phyloP scores from a whole-genome alignment of 2,329 filamentous ascomycete genomes.

The Raffaelea albimanens region DNA sequence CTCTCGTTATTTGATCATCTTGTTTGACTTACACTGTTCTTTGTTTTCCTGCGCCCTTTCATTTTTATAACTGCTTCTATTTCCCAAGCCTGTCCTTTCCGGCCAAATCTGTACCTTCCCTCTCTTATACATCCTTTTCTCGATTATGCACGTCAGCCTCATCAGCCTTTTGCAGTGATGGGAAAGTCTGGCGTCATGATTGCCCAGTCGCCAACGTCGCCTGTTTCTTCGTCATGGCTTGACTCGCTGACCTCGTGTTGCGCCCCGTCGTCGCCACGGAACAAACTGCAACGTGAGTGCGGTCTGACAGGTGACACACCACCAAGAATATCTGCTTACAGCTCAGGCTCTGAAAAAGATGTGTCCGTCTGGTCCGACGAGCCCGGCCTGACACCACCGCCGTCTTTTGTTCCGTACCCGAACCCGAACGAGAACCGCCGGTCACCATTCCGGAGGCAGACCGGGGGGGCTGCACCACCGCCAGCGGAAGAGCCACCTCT shows the following conservation, averaged over 20 bases:
- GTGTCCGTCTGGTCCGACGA: constrained; percentile 20
- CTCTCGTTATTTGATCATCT: constrained; percentile 1
- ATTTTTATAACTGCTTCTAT: not conserved
- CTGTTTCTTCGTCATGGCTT: constrained; percentile 37
- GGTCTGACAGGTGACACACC: too few species aligned
- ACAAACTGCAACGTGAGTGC: not conserved
- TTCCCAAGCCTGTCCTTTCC: not conserved
- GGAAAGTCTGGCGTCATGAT: not conserved
- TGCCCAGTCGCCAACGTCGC: constrained; percentile 25
- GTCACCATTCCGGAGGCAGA: constrained; percentile 8
- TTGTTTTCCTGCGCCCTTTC: not conserved
- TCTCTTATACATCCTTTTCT: constrained; percentile 3
- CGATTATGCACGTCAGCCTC: not conserved
- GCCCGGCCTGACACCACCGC: constrained; percentile 20
- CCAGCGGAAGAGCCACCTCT: too few species aligned
- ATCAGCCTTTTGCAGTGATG: too few species aligned
- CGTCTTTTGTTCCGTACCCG: constrained; percentile 16
- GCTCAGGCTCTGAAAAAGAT: constrained; percentile 20
- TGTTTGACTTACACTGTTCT: not conserved
- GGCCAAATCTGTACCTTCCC: not conserved
- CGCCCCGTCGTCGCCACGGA: constrained; percentile 17
- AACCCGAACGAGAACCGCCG: not conserved
- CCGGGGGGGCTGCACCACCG: constrained; percentile 17
- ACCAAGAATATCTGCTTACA: too few species aligned
- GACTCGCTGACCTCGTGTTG: constrained; percentile 36